phyloP scores from a whole-genome alignment of 2,329 filamentous ascomycete genomes.

The Cadophora sp. region DNA sequence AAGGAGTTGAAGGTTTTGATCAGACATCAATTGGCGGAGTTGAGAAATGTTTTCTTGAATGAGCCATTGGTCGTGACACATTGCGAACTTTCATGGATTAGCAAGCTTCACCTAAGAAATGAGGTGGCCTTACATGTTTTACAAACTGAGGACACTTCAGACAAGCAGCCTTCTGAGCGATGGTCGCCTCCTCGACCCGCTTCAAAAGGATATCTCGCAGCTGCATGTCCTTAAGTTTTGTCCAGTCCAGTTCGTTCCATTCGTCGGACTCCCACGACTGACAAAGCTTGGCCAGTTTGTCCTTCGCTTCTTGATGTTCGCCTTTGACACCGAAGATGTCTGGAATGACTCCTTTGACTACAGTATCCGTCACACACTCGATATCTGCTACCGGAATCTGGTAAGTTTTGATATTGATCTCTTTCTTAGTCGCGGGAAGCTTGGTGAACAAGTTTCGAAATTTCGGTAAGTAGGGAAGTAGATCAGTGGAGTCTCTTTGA shows the following conservation, averaged over 20 bases:
- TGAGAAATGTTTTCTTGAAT: conserved; percentile 93
- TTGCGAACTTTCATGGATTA: conserved; percentile 73
- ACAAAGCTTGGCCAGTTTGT: conserved; percentile 72
- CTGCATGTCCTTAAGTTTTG: conserved; percentile 80
- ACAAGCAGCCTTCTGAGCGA: conserved; percentile 70
- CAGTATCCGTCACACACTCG: conserved; percentile 81
- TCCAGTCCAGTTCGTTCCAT: conserved; percentile 87
- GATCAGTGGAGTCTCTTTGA: conserved; percentile 79
- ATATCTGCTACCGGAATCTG: conserved; percentile 79
- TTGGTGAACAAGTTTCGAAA: conserved; percentile 73
- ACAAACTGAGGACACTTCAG: conserved; percentile 78
- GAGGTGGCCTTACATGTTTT: conserved; percentile 73
- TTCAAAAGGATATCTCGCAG: conserved; percentile 81
- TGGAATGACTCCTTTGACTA: conserved; percentile 64
- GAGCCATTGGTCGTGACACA: conserved; percentile 96
- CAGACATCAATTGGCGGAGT: conserved; percentile 87
- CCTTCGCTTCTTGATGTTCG: conserved; percentile 61
- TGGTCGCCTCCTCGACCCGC: conserved; percentile 66
- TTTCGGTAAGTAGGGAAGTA: conserved; percentile 79
- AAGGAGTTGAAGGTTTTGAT: conserved; percentile 93
- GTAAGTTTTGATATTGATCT: conserved; percentile 71
- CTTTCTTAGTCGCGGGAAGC: conserved; percentile 69
- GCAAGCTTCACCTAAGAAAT: not conserved
- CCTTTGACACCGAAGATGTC: conserved; percentile 64
- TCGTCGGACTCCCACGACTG: conserved; percentile 74